Evolutionary conservation across 345 rosid species (phyloP).

Genomic region (Brassica carinata): DNA sequence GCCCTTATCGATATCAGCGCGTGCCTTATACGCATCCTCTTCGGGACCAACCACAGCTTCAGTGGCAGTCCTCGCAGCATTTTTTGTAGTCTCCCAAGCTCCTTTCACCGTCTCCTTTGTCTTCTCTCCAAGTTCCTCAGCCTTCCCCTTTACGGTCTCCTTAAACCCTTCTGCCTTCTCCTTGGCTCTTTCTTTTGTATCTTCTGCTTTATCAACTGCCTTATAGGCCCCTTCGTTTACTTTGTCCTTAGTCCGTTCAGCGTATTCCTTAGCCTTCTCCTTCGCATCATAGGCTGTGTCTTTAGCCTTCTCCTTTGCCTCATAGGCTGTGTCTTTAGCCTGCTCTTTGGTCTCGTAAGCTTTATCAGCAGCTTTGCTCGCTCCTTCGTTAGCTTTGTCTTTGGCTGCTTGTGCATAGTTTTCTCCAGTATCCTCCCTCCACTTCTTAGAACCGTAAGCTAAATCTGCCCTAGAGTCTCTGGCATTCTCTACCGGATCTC

Average conservation of each 20-base stretch:
- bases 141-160: conserved; percentile 38
- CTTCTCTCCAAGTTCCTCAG: conserved; percentile 40
- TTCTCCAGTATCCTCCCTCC: conserved; percentile 27
- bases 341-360: conserved; percentile 33
- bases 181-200: conserved; percentile 33
- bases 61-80: conserved; percentile 18
- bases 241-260: conserved; percentile 26
- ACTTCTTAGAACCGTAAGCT: conserved; percentile 32
- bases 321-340: conserved; percentile 30
- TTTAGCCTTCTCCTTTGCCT: conserved; percentile 33
- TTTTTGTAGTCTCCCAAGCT: conserved; percentile 41
- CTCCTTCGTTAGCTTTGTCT: conserved; percentile 33
- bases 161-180: conserved; percentile 36
- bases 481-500: conserved; percentile 20
- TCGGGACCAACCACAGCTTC: conserved; percentile 43
- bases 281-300: conserved; percentile 33
- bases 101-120: conserved; percentile 41
- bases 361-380: conserved; percentile 32
- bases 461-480: conserved; percentile 23
- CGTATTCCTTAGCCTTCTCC: conserved; percentile 35
- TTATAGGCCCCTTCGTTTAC: conserved; percentile 26
- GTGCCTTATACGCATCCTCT: conserved; percentile 33
- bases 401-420: conserved; percentile 29
- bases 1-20: conserved; percentile 30
- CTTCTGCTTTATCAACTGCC: conserved; percentile 33